These are phyloP conservation scores for Trametes pubescens DNA, from an alignment of 1,284 basidiomycete genomes.

Conservation along the genomic window DNA sequence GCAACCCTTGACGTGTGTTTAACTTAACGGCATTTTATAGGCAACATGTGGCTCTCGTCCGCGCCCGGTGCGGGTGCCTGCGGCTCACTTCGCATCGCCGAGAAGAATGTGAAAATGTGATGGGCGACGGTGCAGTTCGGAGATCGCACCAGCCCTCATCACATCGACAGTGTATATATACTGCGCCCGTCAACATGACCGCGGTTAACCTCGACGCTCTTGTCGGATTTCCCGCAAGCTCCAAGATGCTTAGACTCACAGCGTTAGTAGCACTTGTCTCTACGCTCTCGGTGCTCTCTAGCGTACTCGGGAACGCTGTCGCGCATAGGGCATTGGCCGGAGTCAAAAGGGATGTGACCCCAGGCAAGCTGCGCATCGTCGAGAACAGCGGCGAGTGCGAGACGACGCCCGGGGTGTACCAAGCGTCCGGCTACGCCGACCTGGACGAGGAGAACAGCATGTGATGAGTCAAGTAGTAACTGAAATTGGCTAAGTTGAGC, in stretches of 20 bases:
- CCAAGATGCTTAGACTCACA: neutral
- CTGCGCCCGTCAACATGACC: neutral
- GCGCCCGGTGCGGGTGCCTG: no score
- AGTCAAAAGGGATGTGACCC: constrained; percentile 36
- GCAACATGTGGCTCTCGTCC: no score
- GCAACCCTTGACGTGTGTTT: no score
- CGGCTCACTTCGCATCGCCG: no score
- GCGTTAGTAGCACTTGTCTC: neutral
- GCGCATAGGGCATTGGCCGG: neutral
- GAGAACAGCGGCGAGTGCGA: constrained; percentile 68
- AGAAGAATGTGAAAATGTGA: neutral
- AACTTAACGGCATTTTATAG: no score
- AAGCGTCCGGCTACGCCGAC: constrained; percentile 68
- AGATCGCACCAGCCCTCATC: neutral
- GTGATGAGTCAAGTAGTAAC: constrained; percentile 59
- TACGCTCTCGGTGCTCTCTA: neutral
- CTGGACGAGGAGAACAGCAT: constrained; percentile 58
- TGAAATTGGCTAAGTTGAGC: no score
- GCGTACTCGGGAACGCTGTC: neutral
- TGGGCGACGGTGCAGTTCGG: neutral
- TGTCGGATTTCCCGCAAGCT: neutral
- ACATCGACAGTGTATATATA: neutral
- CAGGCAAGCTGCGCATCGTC: constrained; percentile 56
- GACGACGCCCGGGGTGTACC: constrained; percentile 61
- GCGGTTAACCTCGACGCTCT: neutral